These are phyloP conservation scores for Aaosphaeria arxii DNA, from an alignment of 2,329 filamentous ascomycete species.

Conservation along the genomic window DNA sequence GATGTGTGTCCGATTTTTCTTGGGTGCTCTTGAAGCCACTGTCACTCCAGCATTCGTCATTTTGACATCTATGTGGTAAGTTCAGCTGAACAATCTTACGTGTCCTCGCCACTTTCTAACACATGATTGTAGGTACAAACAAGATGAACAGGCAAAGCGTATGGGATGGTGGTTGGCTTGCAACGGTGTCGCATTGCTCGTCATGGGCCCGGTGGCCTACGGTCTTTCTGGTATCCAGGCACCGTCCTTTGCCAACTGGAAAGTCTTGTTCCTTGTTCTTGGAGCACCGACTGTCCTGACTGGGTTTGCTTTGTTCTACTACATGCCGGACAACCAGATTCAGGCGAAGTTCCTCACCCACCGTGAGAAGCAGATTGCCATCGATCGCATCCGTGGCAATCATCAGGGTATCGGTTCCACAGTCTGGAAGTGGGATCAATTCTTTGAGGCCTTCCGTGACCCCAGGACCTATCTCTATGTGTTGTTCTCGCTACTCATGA, in stretches of 20 bases:
- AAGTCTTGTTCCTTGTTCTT: neutral
- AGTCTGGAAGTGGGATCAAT: neutral
- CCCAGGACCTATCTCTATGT: neutral
- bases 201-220: neutral
- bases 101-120: neutral
- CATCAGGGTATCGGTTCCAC: neutral
- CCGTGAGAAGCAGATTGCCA: neutral
- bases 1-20: neutral
- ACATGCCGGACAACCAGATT: neutral
- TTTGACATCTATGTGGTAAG: neutral
- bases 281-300: neutral
- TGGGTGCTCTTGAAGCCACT: neutral
- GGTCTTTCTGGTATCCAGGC: neutral
- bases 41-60: neutral
- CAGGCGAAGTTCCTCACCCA: neutral
- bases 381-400: neutral
- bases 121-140: neutral
- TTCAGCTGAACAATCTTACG: neutral
- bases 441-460: neutral
- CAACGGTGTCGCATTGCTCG: neutral
- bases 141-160: neutral
- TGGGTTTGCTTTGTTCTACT: neutral
- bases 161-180: neutral
- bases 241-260: neutral
- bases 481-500: neutral